These are phyloP conservation scores for Metschnikowia rubicola DNA, from an alignment of 805 yeast species.

Conservation along the genomic window DNA sequence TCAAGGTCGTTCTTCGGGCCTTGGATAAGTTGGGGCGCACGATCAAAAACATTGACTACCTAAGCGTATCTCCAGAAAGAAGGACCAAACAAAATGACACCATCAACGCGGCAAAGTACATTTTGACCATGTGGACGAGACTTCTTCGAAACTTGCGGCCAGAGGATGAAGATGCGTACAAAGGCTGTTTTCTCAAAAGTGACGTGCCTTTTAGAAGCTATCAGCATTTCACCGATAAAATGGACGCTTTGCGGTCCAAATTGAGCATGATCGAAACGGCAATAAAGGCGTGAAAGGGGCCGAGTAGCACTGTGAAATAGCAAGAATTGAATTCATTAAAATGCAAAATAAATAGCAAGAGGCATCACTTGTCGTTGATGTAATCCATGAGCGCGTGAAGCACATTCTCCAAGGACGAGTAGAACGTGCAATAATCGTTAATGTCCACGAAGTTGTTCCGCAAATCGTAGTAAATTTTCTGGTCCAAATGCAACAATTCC, in stretches of 20 bases:
- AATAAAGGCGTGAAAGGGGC: background rate
- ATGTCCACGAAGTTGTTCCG: conserved; percentile 42
- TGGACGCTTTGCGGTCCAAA: background rate
- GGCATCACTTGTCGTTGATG: conserved; percentile 18
- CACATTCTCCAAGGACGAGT: conserved; percentile 38
- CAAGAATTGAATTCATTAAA: background rate
- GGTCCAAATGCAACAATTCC: conserved; percentile 33
- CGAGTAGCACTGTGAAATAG: background rate
- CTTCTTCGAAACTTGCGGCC: background rate
- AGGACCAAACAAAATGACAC: background rate
- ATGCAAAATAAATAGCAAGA: background rate
- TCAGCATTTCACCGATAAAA: background rate
- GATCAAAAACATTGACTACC: background rate
- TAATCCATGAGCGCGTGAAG: conserved; percentile 39
- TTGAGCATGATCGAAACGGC: background rate
- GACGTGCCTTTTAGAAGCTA: background rate
- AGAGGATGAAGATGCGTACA: background rate
- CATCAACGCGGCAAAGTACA: background rate
- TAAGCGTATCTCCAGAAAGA: background rate
- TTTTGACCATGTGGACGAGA: conserved; percentile 1
- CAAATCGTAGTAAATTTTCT: conserved; percentile 39
- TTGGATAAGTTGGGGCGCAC: background rate
- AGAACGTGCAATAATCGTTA: conserved; percentile 44
- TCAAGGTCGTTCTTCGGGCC: conserved; percentile 2
- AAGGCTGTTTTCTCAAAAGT: background rate